A percentile compares a stretch with the other conserved stretches of the same genome.
Conservation (phyloP, 225 moss, liverwort and hornwort species). For the Bryoerythrophyllum caledonicum region DNA sequence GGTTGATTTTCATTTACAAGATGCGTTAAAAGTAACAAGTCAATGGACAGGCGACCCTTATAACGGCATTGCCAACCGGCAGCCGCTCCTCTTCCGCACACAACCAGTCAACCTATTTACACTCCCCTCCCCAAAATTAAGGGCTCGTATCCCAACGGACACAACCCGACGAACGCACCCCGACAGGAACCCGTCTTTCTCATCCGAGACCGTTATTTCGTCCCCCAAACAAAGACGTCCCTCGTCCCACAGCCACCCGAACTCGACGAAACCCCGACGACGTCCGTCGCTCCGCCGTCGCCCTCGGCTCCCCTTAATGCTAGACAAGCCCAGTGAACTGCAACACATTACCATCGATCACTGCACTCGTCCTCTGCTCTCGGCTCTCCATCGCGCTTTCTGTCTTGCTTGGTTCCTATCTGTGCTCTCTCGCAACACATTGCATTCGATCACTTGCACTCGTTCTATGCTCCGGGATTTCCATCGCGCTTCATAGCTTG, state of each 20-base stretch:
- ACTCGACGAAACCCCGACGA: not conserved
- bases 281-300: not conserved
- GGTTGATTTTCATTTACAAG: no score
- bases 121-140: not conserved
- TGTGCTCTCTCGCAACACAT: no score
- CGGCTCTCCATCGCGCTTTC: not conserved
- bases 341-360: not conserved
- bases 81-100: not conserved
- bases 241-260: not conserved
- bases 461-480: no score
- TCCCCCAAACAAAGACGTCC: not conserved
- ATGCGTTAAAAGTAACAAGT: no score
- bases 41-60: no score
- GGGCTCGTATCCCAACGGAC: conserved; percentile 33
- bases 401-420: not conserved
- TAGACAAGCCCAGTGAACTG: not conserved
- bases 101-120: conserved; percentile 2
- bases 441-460: no score
- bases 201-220: conserved; percentile 8
- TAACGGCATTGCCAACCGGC: not conserved
- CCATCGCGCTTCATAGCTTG: no score
- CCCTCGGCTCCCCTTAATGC: not conserved
- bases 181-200: not conserved
- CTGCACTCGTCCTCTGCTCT: not conserved
- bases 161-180: not conserved